Evolutionary conservation across 1,284 basidiomycete genomes (phyloP).

Genomic region (Gomphus bonarii): DNA sequence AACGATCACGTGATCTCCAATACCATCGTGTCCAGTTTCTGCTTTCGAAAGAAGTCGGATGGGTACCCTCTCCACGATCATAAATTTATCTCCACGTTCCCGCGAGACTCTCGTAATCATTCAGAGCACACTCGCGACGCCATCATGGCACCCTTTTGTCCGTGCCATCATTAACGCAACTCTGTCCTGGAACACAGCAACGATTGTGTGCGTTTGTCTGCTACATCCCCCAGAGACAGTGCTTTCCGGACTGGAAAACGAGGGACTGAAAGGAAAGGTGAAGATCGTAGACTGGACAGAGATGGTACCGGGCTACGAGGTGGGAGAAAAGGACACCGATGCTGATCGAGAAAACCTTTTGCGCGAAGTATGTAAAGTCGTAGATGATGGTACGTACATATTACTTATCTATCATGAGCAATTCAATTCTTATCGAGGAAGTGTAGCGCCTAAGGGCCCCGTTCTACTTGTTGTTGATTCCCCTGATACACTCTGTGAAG

Average conservation of each 20-base stretch:
- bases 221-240: slow-evolving; percentile 39
- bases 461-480: slow-evolving; percentile 58
- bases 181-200: slow-evolving; percentile 13
- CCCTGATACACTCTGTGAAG: slow-evolving; percentile 47
- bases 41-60: background rate
- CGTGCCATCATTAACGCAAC: slow-evolving; percentile 26
- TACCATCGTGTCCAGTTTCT: too few species aligned
- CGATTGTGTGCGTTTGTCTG: slow-evolving; percentile 45
- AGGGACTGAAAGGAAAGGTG: slow-evolving; percentile 19
- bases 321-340: slow-evolving; percentile 19
- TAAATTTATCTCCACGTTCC: slow-evolving; percentile 12
- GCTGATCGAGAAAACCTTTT: slow-evolving; percentile 18
- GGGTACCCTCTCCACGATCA: background rate
- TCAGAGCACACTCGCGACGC: slow-evolving; percentile 57
- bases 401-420: slow-evolving; percentile 7
- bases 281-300: slow-evolving; percentile 42
- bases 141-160: slow-evolving; percentile 44
- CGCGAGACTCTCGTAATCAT: slow-evolving; percentile 41
- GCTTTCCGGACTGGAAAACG: slow-evolving; percentile 25
- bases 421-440: background rate
- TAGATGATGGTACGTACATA: slow-evolving; percentile 34
- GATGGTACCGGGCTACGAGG: slow-evolving; percentile 44
- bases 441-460: slow-evolving; percentile 30
- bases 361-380: slow-evolving; percentile 30
- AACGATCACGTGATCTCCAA: too few species aligned